A percentile compares a stretch with the other conserved stretches of the same genome.
Evolutionary conservation across 2,329 filamentous ascomycete genomes (phyloP).

Genomic region (Fusarium sp.): DNA sequence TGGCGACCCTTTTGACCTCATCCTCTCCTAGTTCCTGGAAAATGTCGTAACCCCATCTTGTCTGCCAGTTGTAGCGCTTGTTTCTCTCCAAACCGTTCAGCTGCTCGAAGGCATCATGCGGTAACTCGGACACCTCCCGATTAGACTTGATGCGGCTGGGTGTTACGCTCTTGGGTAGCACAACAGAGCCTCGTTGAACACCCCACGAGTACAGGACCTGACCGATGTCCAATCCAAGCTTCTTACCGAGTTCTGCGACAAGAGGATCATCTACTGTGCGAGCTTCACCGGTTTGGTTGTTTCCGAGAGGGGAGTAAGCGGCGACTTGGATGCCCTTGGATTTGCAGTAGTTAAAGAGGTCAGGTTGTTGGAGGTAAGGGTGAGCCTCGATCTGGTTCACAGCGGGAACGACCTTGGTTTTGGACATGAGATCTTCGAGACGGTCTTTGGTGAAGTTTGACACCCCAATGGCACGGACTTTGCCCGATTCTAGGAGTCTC

Average conservation of each 20-base stretch:
- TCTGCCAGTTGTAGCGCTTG: constrained; percentile 23
- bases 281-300: constrained; percentile 59
- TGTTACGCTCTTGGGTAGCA: constrained; percentile 66
- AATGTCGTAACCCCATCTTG: constrained; percentile 20
- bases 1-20: not conserved
- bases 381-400: constrained; percentile 12
- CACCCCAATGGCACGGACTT: constrained; percentile 68
- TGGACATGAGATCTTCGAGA: constrained; percentile 37
- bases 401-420: not conserved
- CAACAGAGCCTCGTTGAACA: constrained; percentile 63
- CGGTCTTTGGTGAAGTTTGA: constrained; percentile 47
- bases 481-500: constrained; percentile 46
- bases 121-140: constrained; percentile 45
- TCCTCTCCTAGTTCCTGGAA: constrained; percentile 23
- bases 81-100: constrained; percentile 20
- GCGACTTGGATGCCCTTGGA: not conserved
- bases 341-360: constrained; percentile 5
- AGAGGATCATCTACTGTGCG: constrained; percentile 61
- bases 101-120: not conserved
- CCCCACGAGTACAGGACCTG: constrained; percentile 64
- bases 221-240: constrained; percentile 59
- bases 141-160: constrained; percentile 62
- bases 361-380: constrained; percentile 5
- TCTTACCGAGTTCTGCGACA: constrained; percentile 61
- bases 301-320: constrained; percentile 44